A percentile compares a stretch with the other conserved stretches of the same genome.
Evolutionary conservation across 495 filamentous ascomycete genomes (phyloP).

Genomic region (Aspergillus kassunensis): DNA sequence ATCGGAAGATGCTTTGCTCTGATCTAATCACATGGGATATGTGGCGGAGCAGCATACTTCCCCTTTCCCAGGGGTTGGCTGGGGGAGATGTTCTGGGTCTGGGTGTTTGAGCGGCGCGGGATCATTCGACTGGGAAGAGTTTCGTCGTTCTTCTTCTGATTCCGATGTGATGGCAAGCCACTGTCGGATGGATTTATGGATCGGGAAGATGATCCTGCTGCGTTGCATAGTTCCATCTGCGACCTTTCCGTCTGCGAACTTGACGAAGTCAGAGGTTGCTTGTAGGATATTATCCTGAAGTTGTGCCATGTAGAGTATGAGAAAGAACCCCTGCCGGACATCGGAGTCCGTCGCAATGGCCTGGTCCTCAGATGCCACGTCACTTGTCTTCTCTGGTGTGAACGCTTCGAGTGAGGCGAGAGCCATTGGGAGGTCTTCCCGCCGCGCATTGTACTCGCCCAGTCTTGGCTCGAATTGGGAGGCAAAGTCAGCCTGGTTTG

Average conservation of each 20-base stretch:
- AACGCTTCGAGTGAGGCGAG: conserved; percentile 31
- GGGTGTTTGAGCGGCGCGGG: conserved; percentile 14
- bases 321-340: conserved; percentile 31
- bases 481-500: conserved; percentile 17
- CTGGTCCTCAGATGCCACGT: background rate
- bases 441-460: conserved; percentile 16
- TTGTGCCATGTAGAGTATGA: conserved; percentile 35
- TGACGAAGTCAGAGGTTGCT: conserved; percentile 46
- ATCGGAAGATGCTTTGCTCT: conserved; percentile 52
- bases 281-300: conserved; percentile 31
- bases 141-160: conserved; percentile 13
- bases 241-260: conserved; percentile 54
- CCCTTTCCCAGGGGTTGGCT: conserved; percentile 54
- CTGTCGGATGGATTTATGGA: conserved; percentile 47
- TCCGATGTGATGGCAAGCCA: conserved; percentile 24
- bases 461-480: conserved; percentile 18
- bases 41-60: conserved; percentile 30
- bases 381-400: conserved; percentile 16
- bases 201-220: conserved; percentile 57
- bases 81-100: conserved; percentile 75
- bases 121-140: conserved; percentile 20
- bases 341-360: conserved; percentile 19
- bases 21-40: conserved; percentile 28
- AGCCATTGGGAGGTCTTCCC: conserved; percentile 22
- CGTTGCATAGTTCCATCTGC: conserved; percentile 58